Evolutionary conservation across 306 rosid genomes (phyloP), one percentile per base, ranked within the genome.

Genomic region (Vachellia collinsii): DNA sequence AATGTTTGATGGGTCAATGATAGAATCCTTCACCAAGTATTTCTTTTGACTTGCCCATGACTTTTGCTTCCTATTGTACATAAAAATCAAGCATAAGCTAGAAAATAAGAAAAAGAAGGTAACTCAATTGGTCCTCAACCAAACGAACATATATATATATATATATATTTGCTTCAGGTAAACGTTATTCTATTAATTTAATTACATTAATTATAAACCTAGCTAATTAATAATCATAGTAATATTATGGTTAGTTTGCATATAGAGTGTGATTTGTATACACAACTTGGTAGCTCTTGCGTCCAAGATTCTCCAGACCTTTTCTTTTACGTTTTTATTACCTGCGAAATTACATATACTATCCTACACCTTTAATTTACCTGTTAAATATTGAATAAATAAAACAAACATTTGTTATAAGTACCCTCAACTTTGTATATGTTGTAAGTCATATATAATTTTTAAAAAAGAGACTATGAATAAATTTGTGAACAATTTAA

Each of bases 11-110:
- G 29, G 63, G 77, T 74, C 75, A 81, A 75, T 34, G 61, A 74
- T 42, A 65, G 79, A 74, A 74, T 66, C 71, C 25, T 74, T 54
- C 58, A 14, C 17, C 0, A 54, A 34, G 54, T 68, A 20, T 47
- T 75, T 81, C 59, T 22, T 22, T 75, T 81, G 72, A 75, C 84
- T 56, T 43, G 23, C 39, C 17, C 3, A 44, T 53, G 11, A 12
- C 66, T 66, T 53, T 81, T 53, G 42, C 51, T 41, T 19, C 75
- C 29, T 44, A 25, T 50, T 29, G 7, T 41, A 38, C 75, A 23
- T 6, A 46, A 22, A 51, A 53, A 66, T 65, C 62, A 38, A 53
- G 4, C 63, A 50, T 13, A 56, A 11, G 23, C 58, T 16, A 39
- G 69, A 74, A 68, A 68, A n/a, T 42, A 42, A 74, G 72, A 80